Conservation (phyloP, 345 rosid species). For the Limnanthes douglasii region DNA sequence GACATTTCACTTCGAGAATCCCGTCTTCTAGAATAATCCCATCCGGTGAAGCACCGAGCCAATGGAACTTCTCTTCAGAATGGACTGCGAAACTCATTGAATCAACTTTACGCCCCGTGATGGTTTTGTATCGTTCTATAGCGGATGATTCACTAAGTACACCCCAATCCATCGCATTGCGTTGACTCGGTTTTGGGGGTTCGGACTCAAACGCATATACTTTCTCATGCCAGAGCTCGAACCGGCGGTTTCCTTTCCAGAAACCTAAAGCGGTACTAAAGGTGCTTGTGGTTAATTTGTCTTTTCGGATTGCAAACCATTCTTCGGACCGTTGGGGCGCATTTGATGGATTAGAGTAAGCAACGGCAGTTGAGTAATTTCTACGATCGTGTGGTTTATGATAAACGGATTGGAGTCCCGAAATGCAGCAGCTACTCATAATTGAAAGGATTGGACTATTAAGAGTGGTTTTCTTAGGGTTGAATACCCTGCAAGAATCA, state of each 20-base stretch:
- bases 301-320: constrained; percentile 79
- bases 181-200: constrained; percentile 18
- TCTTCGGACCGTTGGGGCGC: constrained; percentile 79
- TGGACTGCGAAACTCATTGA: constrained; percentile 70
- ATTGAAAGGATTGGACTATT: constrained; percentile 16
- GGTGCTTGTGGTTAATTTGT: constrained; percentile 83
- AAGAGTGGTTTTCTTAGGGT: constrained; percentile 10
- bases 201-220: constrained; percentile 34
- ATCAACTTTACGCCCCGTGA: constrained; percentile 60
- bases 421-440: constrained; percentile 24
- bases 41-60: constrained; percentile 97
- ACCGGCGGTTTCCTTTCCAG: constrained; percentile 73
- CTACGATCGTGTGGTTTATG: constrained; percentile 7
- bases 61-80: constrained; percentile 31
- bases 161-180: constrained; percentile 77
- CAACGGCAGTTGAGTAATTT: constrained; percentile 25
- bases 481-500: constrained; percentile 15
- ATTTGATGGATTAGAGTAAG: constrained; percentile 28
- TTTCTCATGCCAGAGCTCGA: constrained; percentile 87
- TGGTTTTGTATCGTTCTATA: constrained; percentile 49
- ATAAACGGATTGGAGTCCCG: constrained; percentile 15
- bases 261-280: constrained; percentile 90
- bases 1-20: constrained; percentile 84
- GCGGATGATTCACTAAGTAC: constrained; percentile 61
- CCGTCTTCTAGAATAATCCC: constrained; percentile 75